phyloP scores from a whole-genome alignment of 108 stramenopile species.

The Cyclotella kingstonii region DNA sequence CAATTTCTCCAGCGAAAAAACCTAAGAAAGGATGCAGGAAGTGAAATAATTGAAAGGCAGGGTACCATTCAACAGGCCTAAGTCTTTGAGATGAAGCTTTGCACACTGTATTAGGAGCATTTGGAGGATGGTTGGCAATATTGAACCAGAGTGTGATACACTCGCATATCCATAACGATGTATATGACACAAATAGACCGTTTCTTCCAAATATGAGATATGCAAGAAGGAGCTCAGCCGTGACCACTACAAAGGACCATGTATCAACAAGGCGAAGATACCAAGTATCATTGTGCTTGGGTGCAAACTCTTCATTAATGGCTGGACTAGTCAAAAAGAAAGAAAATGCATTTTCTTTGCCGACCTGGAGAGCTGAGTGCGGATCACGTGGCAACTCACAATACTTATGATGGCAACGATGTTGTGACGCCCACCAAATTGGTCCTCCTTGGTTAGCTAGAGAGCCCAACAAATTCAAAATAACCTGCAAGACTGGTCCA shows the following conservation, averaged over 20 bases:
- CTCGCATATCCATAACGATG: conserved; percentile 51
- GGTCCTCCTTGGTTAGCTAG: conserved; percentile 60
- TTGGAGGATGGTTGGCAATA: conserved; percentile 52
- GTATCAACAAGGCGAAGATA: conserved; percentile 45
- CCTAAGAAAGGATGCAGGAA: conserved; percentile 29
- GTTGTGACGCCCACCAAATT: conserved; percentile 68
- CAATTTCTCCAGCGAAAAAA: conserved; percentile 26
- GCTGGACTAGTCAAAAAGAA: conserved; percentile 38
- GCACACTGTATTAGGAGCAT: conserved; percentile 20
- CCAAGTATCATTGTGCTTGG: conserved; percentile 41
- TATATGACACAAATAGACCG: conserved; percentile 50
- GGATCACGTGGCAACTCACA: conserved; percentile 59
- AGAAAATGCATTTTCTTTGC: conserved; percentile 50
- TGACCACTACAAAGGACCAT: conserved; percentile 31
- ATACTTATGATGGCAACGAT: conserved; percentile 63
- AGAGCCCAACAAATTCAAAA: conserved; percentile 49
- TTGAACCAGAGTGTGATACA: conserved; percentile 57
- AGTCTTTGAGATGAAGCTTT: conserved; percentile 31
- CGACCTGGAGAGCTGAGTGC: conserved; percentile 48
- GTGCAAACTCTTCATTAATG: conserved; percentile 53
- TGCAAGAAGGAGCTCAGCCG: conserved; percentile 15
- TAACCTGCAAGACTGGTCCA: conserved; percentile 28
- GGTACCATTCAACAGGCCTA: conserved; percentile 28
- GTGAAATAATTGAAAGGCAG: conserved; percentile 35
- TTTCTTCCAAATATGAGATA: conserved; percentile 34